Evolutionary conservation across 768 basidiomycete genomes (phyloP).

Genomic region (Clavulina sp.): DNA sequence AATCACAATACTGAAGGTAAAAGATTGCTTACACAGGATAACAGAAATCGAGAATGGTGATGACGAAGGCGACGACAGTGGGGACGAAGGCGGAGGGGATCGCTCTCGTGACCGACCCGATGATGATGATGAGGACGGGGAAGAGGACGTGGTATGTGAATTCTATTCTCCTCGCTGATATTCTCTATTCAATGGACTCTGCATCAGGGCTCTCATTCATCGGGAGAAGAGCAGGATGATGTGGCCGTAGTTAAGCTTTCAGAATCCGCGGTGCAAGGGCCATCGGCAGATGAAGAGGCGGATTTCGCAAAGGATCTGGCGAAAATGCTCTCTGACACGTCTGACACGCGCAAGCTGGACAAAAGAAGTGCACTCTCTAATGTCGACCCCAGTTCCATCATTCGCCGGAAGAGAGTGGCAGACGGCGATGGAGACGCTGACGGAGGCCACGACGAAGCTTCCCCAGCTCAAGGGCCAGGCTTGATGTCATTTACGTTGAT

Average conservation of each 20-base stretch:
- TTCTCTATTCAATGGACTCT: conserved; percentile 7
- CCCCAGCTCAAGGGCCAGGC: conserved; percentile 15
- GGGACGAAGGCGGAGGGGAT: conserved; percentile 36
- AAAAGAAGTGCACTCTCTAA: conserved; percentile 71
- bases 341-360: conserved; percentile 75
- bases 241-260: conserved; percentile 15
- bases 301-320: conserved; percentile 94
- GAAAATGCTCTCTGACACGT: conserved; percentile 81
- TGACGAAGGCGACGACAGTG: conserved; percentile 33
- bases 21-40: not conserved
- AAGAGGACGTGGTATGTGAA: conserved; percentile 12
- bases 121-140: conserved; percentile 13
- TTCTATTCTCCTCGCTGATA: no score
- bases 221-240: not conserved
- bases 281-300: conserved; percentile 75
- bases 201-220: not conserved
- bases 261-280: conserved; percentile 56
- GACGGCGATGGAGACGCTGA: conserved; percentile 50
- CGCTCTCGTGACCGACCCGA: conserved; percentile 12
- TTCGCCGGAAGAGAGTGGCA: conserved; percentile 46
- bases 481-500: conserved; percentile 88
- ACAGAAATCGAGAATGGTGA: conserved; percentile 20
- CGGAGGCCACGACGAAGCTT: conserved; percentile 22
- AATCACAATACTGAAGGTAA: not conserved
- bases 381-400: conserved; percentile 76